Percentiles rank a stretch among this genome's conserved stretches.
Conservation (phyloP, 2,329 filamentous ascomycete species). For the Cadophora sp. region DNA sequence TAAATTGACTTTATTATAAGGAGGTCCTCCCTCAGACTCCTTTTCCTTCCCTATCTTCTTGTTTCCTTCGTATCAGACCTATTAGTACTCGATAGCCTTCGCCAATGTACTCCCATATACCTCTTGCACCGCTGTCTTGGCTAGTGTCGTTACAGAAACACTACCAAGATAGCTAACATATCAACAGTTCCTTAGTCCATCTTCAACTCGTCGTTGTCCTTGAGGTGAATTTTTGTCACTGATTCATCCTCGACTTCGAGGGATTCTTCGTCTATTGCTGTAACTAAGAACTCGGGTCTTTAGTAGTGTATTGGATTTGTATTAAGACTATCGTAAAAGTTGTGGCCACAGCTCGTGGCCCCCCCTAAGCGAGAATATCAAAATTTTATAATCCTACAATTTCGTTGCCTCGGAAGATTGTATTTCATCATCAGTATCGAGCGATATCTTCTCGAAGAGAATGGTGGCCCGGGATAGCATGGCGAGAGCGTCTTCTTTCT, state of each 20-base stretch:
- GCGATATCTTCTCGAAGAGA: neutral
- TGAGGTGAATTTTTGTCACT: constrained; percentile 45
- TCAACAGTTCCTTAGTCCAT: constrained; percentile 30
- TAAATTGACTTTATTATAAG: too few relatives aligned
- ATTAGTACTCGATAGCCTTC: too few relatives aligned
- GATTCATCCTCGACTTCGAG: constrained; percentile 42
- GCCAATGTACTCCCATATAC: too few relatives aligned
- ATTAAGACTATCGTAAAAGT: constrained; percentile 11
- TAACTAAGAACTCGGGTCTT: constrained; percentile 26
- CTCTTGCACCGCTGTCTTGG: too few relatives aligned
- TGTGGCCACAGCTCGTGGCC: too few relatives aligned
- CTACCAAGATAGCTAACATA: constrained; percentile 3
- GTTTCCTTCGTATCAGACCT: too few relatives aligned
- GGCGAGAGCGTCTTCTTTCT: neutral
- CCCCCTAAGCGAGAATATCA: too few relatives aligned
- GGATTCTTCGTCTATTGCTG: constrained; percentile 24
- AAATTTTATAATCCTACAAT: too few relatives aligned
- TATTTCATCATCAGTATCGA: neutral
- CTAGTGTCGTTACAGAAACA: too few relatives aligned
- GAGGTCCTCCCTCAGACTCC: too few relatives aligned
- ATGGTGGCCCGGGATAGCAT: neutral
- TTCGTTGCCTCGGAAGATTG: neutral
- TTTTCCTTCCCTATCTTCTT: too few relatives aligned
- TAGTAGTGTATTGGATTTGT: constrained; percentile 4
- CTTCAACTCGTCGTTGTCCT: constrained; percentile 42